phyloP scores from a whole-genome alignment of 2,329 filamentous ascomycete species.

The Myriosclerotinia curreyana region DNA sequence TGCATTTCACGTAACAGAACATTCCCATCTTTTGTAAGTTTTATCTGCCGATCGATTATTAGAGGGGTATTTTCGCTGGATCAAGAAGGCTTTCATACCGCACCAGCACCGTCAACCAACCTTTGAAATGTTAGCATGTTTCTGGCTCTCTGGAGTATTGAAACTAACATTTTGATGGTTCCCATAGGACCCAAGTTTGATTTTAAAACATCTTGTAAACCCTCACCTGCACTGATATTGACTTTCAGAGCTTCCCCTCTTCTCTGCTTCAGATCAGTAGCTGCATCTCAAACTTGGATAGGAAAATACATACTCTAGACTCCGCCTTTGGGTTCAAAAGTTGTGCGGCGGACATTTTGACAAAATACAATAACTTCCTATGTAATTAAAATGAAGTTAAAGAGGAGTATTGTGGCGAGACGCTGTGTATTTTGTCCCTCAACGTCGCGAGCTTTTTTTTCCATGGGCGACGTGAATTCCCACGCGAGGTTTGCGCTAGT shows the following conservation, averaged over 20 bases:
- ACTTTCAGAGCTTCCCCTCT: constrained; percentile 94
- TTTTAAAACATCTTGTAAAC: constrained; percentile 88
- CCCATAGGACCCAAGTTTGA: constrained; percentile 92
- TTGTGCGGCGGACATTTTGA: constrained; percentile 89
- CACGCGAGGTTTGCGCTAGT: constrained; percentile 19
- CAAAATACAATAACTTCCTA: constrained; percentile 19
- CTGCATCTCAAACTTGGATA: constrained; percentile 28
- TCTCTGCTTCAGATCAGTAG: constrained; percentile 56
- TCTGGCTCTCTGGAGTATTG: neutral
- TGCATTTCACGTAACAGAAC: constrained; percentile 78
- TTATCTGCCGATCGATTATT: constrained; percentile 61
- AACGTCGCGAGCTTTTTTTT: constrained; percentile 22
- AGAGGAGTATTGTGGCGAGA: constrained; percentile 12
- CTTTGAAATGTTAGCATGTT: constrained; percentile 42
- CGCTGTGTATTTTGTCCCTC: constrained; percentile 15
- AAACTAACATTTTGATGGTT: constrained; percentile 84
- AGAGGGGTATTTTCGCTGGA: constrained; percentile 30
- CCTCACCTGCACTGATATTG: constrained; percentile 96
- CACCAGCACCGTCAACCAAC: constrained; percentile 67
- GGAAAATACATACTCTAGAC: constrained; percentile 69
- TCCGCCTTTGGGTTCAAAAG: constrained; percentile 98
- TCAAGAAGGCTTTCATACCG: constrained; percentile 46
- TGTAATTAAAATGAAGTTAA: constrained; percentile 23
- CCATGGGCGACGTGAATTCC: constrained; percentile 22
- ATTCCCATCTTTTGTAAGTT: constrained; percentile 98